Evolutionary conservation across 352 stramenopile genomes (phyloP), one percentile per base, ranked within the genome.

Genomic region (Achlya hypogyna): DNA sequence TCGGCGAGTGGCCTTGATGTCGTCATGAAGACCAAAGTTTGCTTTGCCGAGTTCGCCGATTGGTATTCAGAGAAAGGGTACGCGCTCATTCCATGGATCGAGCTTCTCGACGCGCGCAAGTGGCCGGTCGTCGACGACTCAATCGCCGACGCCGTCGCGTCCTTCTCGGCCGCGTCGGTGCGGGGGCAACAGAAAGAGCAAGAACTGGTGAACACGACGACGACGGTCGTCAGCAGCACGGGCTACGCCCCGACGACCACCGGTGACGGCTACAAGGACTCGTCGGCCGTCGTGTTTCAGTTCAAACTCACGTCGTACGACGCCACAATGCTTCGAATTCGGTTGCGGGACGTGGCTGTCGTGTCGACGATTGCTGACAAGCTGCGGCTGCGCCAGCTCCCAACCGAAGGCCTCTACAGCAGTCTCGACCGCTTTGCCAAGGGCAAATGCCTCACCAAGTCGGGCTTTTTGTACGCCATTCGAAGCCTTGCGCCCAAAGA

Each of bases 261-360:
- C 3, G 10, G n/a, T 5, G 51, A 59, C 27, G 22, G 29, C 4
- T 34, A 35, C 10, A 81, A 87, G 49, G 79, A 90, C 59, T 62
- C 92, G 29, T 85, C 81, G 0, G 87, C 83, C 3, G 75, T 95
- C 25, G 86, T 83, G 20, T 64, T 95, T 16, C 84, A 93, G 52
- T 95, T 95, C 72, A 91, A 92, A 63, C 69, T 95, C n/a, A 95
- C 82, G 10, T 91, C 73, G 51, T 94, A 88, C 63, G 85, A 94
- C 67, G 89, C 86, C 56, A 91, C 78, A 22, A 78, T 76, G 2
- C 69, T 95, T 28, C 80, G 82, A 10, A 93, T 95, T 70, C 84
- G 86, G 4, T 65, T 95, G 18, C 91, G 91, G 56, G 86, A 95
- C 51, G 84, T 95, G 0, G 86, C 86, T 0, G 90, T 91, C 47